These are phyloP conservation scores for Thyridium curvatum DNA, from an alignment of 2,329 filamentous ascomycete genomes.

Conservation along the genomic window DNA sequence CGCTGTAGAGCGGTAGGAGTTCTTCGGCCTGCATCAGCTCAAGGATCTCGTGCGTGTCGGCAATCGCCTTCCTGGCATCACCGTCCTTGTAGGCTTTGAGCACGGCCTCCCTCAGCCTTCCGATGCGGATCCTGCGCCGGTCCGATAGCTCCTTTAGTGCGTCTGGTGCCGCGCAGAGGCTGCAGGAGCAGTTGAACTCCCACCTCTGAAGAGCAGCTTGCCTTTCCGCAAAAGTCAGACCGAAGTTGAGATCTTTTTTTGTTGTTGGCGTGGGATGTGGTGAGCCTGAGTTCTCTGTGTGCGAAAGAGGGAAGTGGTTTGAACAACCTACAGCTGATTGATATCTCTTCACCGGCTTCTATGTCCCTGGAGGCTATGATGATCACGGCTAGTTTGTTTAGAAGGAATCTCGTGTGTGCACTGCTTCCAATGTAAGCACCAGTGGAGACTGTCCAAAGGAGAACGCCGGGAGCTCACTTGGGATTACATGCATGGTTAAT, in stretches of 20 bases:
- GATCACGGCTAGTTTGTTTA: conserved; percentile 12
- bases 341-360: conserved; percentile 16
- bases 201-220: conserved; percentile 18
- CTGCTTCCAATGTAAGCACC: conserved; percentile 10
- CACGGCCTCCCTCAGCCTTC: conserved; percentile 14
- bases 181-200: conserved; percentile 25
- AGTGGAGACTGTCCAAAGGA: no score
- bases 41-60: conserved; percentile 18
- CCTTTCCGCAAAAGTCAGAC: conserved; percentile 18
- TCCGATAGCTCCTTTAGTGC: conserved; percentile 20
- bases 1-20: conserved; percentile 19
- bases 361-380: conserved; percentile 14
- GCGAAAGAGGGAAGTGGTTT: neutral
- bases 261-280: no score
- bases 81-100: conserved; percentile 16
- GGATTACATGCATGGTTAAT: conserved; percentile 28
- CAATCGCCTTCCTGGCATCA: conserved; percentile 18
- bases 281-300: neutral
- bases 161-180: conserved; percentile 19
- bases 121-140: conserved; percentile 19
- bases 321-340: conserved; percentile 14
- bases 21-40: conserved; percentile 19
- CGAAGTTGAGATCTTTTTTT: conserved; percentile 22
- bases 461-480: conserved; percentile 24
- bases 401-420: conserved; percentile 22